Conservation (phyloP, 768 basidiomycete species). For the Lenzites betulinus region DNA sequence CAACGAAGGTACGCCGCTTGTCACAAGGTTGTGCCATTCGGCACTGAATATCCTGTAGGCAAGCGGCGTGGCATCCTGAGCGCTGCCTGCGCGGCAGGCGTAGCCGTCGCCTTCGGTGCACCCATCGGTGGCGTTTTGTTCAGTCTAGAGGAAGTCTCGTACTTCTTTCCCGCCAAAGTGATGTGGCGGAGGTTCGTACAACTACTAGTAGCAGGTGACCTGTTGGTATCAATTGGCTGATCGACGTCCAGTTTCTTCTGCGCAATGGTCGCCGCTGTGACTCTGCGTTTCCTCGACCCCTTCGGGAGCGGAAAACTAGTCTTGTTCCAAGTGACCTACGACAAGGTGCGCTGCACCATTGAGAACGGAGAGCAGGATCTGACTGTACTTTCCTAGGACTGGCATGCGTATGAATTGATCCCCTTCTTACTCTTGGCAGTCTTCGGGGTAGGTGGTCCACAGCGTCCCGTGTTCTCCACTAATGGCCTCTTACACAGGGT, state of each 20-base stretch:
- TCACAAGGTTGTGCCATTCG: too few species aligned
- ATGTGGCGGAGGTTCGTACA: slow-evolving; percentile 86
- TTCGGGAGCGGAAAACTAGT: slow-evolving; percentile 95
- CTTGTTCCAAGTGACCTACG: slow-evolving; percentile 88
- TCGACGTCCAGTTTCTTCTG: slow-evolving; percentile 83
- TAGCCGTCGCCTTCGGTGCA: slow-evolving; percentile 96
- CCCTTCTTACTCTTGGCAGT: slow-evolving; percentile 86
- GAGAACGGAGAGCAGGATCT: neutral
- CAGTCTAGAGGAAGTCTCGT: slow-evolving; percentile 93
- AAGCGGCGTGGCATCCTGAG: slow-evolving; percentile 94
- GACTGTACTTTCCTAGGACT: slow-evolving; percentile 55
- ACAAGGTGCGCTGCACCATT: slow-evolving; percentile 50
- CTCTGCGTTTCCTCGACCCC: slow-evolving; percentile 89
- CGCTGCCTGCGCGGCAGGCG: slow-evolving; percentile 96
- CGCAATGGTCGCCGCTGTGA: slow-evolving; percentile 96
- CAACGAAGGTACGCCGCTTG: slow-evolving; percentile 69
- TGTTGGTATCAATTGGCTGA: slow-evolving; percentile 34
- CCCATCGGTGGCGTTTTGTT: slow-evolving; percentile 94
- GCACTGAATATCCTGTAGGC: slow-evolving; percentile 42
- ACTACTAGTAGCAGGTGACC: neutral
- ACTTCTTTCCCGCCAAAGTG: slow-evolving; percentile 96
- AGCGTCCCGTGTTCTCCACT: neutral
- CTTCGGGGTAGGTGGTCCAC: slow-evolving; percentile 66
- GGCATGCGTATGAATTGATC: slow-evolving; percentile 87
- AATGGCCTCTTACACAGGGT: slow-evolving; percentile 51